Percentiles rank a stretch among this genome's conserved stretches.
Conservation (phyloP, 2,329 filamentous ascomycete genomes). For the Xylariales sp. region DNA sequence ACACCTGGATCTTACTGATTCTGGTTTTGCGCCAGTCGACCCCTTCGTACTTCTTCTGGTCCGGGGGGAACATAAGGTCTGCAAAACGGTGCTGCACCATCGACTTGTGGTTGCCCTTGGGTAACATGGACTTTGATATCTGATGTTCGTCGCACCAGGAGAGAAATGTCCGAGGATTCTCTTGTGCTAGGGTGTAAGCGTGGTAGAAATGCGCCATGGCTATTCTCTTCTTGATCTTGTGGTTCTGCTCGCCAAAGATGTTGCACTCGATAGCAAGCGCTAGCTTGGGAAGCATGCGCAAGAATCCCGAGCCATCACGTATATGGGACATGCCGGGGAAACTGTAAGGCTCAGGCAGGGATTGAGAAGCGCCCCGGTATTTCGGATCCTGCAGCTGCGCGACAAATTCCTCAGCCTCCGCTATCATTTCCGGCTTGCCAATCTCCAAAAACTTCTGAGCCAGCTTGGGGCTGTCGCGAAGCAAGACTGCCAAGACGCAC, state of each 20-base stretch:
- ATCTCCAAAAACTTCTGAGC: no score
- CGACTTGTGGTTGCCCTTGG: neutral
- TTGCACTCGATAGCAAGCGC: neutral
- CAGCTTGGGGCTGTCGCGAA: no score
- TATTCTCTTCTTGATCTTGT: constrained; percentile 1
- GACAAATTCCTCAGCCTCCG: no score
- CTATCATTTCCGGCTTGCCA: no score
- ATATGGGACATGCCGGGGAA: constrained; percentile 3
- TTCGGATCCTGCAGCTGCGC: no score
- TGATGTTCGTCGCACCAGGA: neutral
- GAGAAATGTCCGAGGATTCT: constrained; percentile 1
- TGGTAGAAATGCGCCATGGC: constrained; percentile 2
- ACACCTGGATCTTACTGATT: constrained; percentile 1
- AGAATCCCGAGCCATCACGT: neutral
- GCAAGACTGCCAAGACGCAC: no score
- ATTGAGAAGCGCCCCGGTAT: no score
- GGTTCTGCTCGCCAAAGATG: neutral
- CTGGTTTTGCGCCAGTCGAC: neutral
- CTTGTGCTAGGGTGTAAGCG: neutral
- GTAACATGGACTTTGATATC: neutral
- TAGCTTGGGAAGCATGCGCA: neutral
- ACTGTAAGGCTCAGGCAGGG: no score
- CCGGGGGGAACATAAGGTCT: neutral
- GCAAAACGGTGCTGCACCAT: constrained; percentile 1
- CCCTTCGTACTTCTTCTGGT: neutral